Base-by-base conservation (phyloP, 176 grass and related monocot species). In the Aegilops sharonensis region DNA sequence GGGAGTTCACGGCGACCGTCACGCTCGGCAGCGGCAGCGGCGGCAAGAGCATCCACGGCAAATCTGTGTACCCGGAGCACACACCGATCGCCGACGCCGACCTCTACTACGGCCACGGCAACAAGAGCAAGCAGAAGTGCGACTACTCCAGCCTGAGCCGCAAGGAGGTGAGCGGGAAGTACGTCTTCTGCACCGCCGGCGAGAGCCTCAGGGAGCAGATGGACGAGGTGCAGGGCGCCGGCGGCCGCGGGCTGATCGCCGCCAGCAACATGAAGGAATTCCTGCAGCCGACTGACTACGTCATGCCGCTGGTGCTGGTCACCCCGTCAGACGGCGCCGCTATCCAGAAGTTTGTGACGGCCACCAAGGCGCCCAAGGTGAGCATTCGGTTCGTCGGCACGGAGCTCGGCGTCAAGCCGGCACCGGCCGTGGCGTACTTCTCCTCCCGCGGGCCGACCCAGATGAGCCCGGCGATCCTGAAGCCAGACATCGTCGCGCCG, bases 401-500 rank as follows among this genome's bases (percentile, higher is more conserved):
- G 32, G 74, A 76, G 57, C 21, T 94, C 5, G 90, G 90, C 20
- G 50, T 94, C 23, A 92, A 85, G 72, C 95, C 92, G 27, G 93
- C 95, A 0, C 95, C 95, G 1, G 2, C 72, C 5, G 91, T 98
- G 25, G 84, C 95, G 0, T 87, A 80, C 40, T 98, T 98, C 88
- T 98, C 95, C 30, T 36, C 89, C 36, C 93, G 95, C 29, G 93
- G 95, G 2, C 95, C 95, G 0, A 89, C 75, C 47, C 72, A 20
- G 77, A 60, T 86, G 9, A 90, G 88, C 54, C 93, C 93, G 31
- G 71, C 43, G 37, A 83, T 98, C 69, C 89, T 98, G 25, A 98
- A 98, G 81, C 95, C 95, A 2, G 93, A 98, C 82, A 37, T 98
- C 11, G 75, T 98, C 5, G 95, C 89, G 27, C 93, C 95, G 0